Conservation (phyloP, 768 basidiomycete species). For the Peribolospora kevripleyi region DNA sequence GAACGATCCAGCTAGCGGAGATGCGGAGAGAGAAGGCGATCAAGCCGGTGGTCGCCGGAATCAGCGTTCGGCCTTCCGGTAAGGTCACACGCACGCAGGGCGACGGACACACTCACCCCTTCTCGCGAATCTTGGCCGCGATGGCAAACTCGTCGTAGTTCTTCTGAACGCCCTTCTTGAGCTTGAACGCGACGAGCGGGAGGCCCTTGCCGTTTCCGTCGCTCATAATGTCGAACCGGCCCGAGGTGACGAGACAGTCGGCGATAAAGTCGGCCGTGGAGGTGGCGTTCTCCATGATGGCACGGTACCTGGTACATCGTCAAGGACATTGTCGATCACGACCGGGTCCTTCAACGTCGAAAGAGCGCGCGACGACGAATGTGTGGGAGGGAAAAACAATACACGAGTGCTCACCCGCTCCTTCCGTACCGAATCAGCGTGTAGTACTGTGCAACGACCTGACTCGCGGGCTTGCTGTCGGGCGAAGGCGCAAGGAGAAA, state of each 20-base stretch:
- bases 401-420: background rate
- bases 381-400: background rate
- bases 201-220: slow-evolving; percentile 12
- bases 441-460: slow-evolving; percentile 11
- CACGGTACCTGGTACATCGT: slow-evolving; percentile 8
- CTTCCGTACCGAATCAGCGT: too few relatives aligned
- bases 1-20: slow-evolving; percentile 11
- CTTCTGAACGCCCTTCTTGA: slow-evolving; percentile 7
- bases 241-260: slow-evolving; percentile 8
- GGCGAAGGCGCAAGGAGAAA: too few relatives aligned
- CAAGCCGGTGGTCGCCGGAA: background rate
- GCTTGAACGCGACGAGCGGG: slow-evolving; percentile 17
- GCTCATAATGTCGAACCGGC: slow-evolving; percentile 15
- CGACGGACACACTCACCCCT: slow-evolving; percentile 5
- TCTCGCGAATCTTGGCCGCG: slow-evolving; percentile 12
- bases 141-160: slow-evolving; percentile 16
- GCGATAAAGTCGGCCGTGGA: slow-evolving; percentile 14
- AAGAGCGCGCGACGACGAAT: slow-evolving; percentile 13
- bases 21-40: slow-evolving; percentile 2
- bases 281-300: slow-evolving; percentile 17
- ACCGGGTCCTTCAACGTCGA: slow-evolving; percentile 16
- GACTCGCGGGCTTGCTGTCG: background rate
- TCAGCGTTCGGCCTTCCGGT: too few relatives aligned
- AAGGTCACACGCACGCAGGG: background rate
- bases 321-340: background rate